Evolutionary conservation across 2,329 filamentous ascomycete species (phyloP).

Genomic region (Aspergillus cejpii): DNA sequence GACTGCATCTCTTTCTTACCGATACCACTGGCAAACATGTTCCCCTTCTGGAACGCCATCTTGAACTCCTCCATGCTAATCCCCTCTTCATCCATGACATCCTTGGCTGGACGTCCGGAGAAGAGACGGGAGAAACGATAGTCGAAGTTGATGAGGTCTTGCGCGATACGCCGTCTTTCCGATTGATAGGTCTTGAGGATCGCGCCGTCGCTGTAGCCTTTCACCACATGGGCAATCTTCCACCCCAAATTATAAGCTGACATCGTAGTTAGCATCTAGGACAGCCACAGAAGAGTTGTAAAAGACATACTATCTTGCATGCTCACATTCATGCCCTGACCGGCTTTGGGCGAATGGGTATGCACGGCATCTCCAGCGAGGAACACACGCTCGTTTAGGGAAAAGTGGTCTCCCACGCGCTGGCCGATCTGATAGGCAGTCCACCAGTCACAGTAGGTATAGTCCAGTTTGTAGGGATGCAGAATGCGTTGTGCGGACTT

Average conservation of each 20-base stretch:
- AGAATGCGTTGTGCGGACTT: conserved; percentile 58
- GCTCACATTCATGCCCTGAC: conserved; percentile 65
- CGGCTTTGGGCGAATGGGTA: conserved; percentile 37
- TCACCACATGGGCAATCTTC: conserved; percentile 50
- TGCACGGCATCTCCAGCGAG: conserved; percentile 62
- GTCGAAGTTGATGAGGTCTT: conserved; percentile 61
- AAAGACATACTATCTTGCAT: conserved; percentile 53
- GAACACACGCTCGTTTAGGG: conserved; percentile 55
- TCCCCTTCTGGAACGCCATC: conserved; percentile 53
- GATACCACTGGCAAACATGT: conserved; percentile 53
- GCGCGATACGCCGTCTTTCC: conserved; percentile 54
- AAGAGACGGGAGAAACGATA: conserved; percentile 53
- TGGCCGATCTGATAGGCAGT: conserved; percentile 63
- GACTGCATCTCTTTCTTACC: conserved; percentile 22
- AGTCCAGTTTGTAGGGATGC: conserved; percentile 59
- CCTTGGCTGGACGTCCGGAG: conserved; percentile 52
- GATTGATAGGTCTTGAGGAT: conserved; percentile 49
- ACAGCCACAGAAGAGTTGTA: not conserved
- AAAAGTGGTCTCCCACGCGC: conserved; percentile 54
- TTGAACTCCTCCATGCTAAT: conserved; percentile 60
- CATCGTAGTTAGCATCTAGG: not conserved
- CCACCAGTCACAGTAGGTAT: conserved; percentile 62
- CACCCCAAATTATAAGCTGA: conserved; percentile 51
- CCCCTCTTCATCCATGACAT: conserved; percentile 54
- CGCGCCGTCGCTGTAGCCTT: conserved; percentile 33